Percentiles rank a stretch among this genome's conserved stretches.
phyloP scores from a whole-genome alignment of 2,329 filamentous ascomycete species.

The Pseudogymnoascus sp. region DNA sequence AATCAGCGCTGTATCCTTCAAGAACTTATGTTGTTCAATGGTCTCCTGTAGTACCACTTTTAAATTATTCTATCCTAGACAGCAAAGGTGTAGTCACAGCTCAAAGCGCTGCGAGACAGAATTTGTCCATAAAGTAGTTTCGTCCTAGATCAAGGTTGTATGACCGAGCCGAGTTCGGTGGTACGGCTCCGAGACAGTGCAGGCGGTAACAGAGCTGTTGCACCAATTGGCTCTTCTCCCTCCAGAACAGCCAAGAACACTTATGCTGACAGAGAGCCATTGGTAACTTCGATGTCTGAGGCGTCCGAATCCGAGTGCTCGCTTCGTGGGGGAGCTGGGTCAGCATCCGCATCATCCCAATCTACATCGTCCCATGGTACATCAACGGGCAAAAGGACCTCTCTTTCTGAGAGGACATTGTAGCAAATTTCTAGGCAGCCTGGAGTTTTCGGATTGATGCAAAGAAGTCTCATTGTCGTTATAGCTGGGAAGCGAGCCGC shows the following conservation, averaged over 20 bases:
- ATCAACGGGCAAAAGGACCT: background rate
- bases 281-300: background rate
- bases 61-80: background rate
- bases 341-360: constrained; percentile 7
- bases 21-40: background rate
- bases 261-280: background rate
- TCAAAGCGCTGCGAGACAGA: background rate
- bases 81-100: background rate
- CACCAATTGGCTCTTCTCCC: background rate
- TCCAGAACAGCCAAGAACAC: background rate
- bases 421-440: background rate
- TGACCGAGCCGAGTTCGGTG: background rate
- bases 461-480: background rate
- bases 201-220: background rate
- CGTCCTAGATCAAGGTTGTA: background rate
- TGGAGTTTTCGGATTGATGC: background rate
- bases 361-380: background rate
- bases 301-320: background rate
- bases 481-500: background rate
- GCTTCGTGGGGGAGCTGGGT: background rate
- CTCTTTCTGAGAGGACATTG: background rate
- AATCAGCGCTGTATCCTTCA: background rate
- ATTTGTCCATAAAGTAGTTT: background rate
- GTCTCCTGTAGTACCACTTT: background rate
- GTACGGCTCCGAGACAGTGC: background rate